Conservation (phyloP, 1,139 yeast species). For the Candida pseudoviswanathii region DNA sequence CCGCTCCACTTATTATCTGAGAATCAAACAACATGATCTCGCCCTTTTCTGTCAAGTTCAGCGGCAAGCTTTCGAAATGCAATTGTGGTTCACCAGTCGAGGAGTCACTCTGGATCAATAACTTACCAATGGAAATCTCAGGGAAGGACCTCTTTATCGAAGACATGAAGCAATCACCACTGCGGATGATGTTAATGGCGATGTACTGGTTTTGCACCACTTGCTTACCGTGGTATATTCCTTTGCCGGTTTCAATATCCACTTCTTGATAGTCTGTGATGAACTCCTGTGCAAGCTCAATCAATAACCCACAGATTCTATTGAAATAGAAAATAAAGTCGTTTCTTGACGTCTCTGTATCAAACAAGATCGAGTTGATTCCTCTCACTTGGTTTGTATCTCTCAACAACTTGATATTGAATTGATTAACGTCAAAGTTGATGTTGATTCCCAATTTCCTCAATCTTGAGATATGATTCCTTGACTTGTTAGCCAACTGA, state of each 20-base stretch:
- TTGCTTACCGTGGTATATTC: conserved; percentile 40
- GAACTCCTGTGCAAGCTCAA: conserved; percentile 66
- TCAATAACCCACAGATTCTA: conserved; percentile 69
- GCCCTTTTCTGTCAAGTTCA: conserved; percentile 22
- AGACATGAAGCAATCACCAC: conserved; percentile 90
- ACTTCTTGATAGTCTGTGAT: conserved; percentile 28
- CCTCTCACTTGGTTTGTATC: conserved; percentile 70
- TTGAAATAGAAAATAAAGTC: conserved; percentile 88
- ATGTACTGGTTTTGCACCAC: conserved; percentile 49
- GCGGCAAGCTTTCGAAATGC: conserved; percentile 68
- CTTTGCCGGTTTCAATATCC: conserved; percentile 49
- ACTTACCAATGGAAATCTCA: conserved; percentile 75
- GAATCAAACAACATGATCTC: conserved; percentile 78
- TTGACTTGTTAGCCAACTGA: conserved; percentile 66
- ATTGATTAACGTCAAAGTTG: conserved; percentile 30
- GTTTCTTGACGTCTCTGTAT: conserved; percentile 57
- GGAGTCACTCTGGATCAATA: conserved; percentile 85
- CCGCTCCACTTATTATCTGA: conserved; percentile 90
- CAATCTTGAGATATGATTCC: conserved; percentile 63
- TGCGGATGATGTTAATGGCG: conserved; percentile 80
- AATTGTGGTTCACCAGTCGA: conserved; percentile 91
- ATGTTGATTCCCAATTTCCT: conserved; percentile 51
- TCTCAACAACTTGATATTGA: conserved; percentile 45
- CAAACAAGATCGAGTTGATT: conserved; percentile 69
- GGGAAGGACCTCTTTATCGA: conserved; percentile 78